Evolutionary conservation across 805 yeast species (phyloP), one percentile per base, ranked within the genome.

Genomic region (Pichia thaimueangensis): DNA sequence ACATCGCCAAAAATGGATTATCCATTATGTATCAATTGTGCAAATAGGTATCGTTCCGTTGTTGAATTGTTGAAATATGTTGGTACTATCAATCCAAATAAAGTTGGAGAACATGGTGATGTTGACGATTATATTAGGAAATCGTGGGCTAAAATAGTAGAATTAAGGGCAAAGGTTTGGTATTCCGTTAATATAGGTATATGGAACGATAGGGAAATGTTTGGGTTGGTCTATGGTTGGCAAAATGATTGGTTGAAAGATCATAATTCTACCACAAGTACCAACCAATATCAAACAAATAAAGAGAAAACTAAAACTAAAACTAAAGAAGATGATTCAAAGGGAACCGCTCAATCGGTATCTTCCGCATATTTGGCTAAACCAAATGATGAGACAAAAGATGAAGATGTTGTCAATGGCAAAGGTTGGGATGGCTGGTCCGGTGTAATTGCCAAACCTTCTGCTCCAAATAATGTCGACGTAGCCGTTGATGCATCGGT

Each of bases 21-120:
- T 55, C 84, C 94, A 13, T 67, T 89, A 27, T 91, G 97, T 58
- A 80, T 82, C 47, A 80, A 78, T 53, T 91, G 97, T 63, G 70
- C 93, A 35, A 69, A 80, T 41, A 80, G 86, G 55, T 70, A 88
- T 39, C 75, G 97, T 54, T 78, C 85, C 45, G 75, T 83, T 2
- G 86, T 96, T 60, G 96, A 89, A 45, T 73, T 86, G 46, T 78
- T 86, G 56, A 84, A 88, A 31, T 82, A 82, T 52, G 60, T 91
- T 9, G 24, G 24, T 5, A 30, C 30, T 23, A 30, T 48, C 9
- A 24, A 35, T 28, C 49, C 51, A 6, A 25, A 23, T 4, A 30
- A 37, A n/a, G 27, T 36, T 4, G 11, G 30, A 1, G 23, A 19
- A 17, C 24, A 31, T 7, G 21, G n/a, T 8, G 22, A 28, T 20